These are phyloP conservation scores for Ceratobasidium sp. DNA, from an alignment of 1,284 basidiomycete genomes.

Conservation along the genomic window DNA sequence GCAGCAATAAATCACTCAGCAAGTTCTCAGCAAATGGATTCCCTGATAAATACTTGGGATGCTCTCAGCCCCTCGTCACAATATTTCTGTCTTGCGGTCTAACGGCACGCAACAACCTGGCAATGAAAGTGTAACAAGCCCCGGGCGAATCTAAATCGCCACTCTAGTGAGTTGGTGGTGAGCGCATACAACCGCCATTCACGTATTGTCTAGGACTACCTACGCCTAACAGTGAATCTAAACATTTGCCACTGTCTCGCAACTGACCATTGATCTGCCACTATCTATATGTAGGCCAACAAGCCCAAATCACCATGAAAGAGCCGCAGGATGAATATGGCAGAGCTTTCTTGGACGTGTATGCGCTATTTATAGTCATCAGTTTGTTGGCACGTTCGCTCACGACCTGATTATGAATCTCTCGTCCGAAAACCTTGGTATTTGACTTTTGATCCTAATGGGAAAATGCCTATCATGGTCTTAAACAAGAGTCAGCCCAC, in stretches of 20 bases:
- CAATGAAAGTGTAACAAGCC: neutral
- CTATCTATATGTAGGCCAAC: neutral
- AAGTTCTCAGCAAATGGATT: too few relatives aligned
- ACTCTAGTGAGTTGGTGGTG: neutral
- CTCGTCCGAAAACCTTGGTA: neutral
- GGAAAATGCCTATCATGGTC: neutral
- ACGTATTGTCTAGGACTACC: neutral
- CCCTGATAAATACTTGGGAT: neutral
- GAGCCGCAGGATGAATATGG: neutral
- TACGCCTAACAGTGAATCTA: neutral
- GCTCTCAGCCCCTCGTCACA: neutral
- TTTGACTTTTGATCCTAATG: neutral
- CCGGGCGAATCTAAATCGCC: neutral
- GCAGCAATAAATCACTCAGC: too few relatives aligned
- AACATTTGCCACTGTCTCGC: neutral
- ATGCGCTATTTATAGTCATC: neutral
- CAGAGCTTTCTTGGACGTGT: constrained; percentile 5
- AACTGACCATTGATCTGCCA: neutral
- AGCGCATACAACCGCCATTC: constrained; percentile 4
- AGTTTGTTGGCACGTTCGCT: too few relatives aligned
- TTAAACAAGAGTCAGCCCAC: neutral
- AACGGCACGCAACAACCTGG: neutral
- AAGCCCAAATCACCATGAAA: neutral
- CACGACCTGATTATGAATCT: neutral
- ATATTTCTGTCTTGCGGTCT: neutral